A percentile compares a stretch with the other conserved stretches of the same genome.
Conservation (phyloP, 352 stramenopile genomes). For the Globisporangium splendens region DNA sequence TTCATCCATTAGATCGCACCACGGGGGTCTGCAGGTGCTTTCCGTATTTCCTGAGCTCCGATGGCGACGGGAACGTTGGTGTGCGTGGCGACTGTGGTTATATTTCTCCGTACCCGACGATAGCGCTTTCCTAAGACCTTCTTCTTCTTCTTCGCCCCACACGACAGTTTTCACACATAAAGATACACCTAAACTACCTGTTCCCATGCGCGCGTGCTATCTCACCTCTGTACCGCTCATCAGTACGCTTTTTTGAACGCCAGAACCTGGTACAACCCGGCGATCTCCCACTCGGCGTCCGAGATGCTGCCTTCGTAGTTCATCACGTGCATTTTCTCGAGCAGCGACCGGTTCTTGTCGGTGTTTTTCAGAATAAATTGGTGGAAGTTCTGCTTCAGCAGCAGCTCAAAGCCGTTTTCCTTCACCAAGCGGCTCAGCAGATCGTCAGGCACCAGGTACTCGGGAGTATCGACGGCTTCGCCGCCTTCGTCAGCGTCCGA, state of each 20-base stretch:
- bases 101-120: conserved; percentile 57
- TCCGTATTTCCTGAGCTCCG: conserved; percentile 68
- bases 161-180: conserved; percentile 4
- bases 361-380: conserved; percentile 76
- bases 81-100: conserved; percentile 91
- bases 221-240: too few relatives aligned
- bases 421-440: conserved; percentile 58
- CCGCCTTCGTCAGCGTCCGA: conserved; percentile 52
- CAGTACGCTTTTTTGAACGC: conserved; percentile 85
- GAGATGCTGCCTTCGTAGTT: conserved; percentile 84
- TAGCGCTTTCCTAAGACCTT: conserved; percentile 26
- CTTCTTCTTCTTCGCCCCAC: not conserved
- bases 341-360: conserved; percentile 60
- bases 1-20: conserved; percentile 36
- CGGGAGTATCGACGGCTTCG: conserved; percentile 84
- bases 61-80: conserved; percentile 69
- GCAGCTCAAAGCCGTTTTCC: conserved; percentile 75
- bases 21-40: conserved; percentile 71
- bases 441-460: conserved; percentile 90
- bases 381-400: conserved; percentile 85
- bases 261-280: conserved; percentile 81
- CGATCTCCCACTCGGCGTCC: conserved; percentile 85
- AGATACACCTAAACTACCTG: conserved; percentile 8
- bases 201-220: not conserved
- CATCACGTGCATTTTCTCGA: conserved; percentile 86